Conservation (phyloP, 768 basidiomycete genomes). For the Hirschioporus abietinus region DNA sequence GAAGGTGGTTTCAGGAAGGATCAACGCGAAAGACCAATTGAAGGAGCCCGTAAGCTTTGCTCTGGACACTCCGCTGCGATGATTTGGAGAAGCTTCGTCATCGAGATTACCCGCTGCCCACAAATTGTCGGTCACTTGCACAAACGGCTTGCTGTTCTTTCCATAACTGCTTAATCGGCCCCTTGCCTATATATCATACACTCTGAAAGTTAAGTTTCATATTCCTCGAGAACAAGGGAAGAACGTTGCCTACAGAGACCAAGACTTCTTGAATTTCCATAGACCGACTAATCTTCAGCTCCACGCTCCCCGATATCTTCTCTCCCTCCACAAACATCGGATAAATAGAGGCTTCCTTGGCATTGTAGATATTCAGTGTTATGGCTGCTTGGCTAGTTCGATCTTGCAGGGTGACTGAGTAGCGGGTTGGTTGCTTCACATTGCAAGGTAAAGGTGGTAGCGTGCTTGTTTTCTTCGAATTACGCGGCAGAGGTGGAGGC, state of each 20-base stretch:
- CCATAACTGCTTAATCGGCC: background rate
- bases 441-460: background rate
- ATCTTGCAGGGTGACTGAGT: background rate
- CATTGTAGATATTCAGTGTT: background rate
- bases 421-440: background rate
- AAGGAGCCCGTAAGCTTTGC: background rate
- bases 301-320: constrained; percentile 43
- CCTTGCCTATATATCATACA: background rate
- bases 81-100: background rate
- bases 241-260: background rate
- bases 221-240: background rate
- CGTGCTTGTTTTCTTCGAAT: background rate
- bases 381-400: background rate
- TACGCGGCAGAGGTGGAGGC: background rate
- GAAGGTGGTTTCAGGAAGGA: background rate
- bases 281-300: constrained; percentile 22
- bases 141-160: background rate
- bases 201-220: background rate
- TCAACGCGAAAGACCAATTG: background rate
- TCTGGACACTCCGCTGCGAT: background rate
- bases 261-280: background rate
- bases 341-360: background rate
- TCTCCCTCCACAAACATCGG: constrained; percentile 49
- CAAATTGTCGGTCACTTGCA: background rate
- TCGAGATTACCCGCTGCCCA: background rate